Percentiles rank a stretch among this genome's conserved stretches.
Conservation (phyloP, 2,329 filamentous ascomycete genomes). For the Aureobasidium lini region DNA sequence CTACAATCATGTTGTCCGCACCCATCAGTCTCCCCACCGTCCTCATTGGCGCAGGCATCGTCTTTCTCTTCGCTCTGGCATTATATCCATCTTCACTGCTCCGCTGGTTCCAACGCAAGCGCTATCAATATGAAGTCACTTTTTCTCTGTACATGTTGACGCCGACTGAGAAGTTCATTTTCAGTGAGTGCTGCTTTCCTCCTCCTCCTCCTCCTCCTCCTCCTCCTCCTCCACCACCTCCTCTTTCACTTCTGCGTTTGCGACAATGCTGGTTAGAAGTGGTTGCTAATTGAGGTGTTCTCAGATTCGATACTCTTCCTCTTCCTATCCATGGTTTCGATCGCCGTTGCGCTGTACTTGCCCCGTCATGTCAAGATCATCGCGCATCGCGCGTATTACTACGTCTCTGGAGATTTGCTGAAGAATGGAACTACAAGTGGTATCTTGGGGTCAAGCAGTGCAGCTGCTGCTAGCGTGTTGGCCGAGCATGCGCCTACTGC, state of each 20-base stretch:
- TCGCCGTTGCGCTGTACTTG: conserved; percentile 85
- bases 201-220: neutral
- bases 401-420: conserved; percentile 67
- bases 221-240: too few relatives aligned
- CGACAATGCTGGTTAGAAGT: too few relatives aligned
- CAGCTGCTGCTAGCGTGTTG: neutral
- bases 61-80: conserved; percentile 29
- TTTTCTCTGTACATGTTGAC: conserved; percentile 97
- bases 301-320: conserved; percentile 87
- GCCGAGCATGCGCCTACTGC: neutral
- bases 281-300: neutral
- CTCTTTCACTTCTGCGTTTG: too few relatives aligned
- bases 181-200: conserved; percentile 60
- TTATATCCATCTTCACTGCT: conserved; percentile 51
- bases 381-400: conserved; percentile 83
- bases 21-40: conserved; percentile 41
- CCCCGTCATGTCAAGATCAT: conserved; percentile 83
- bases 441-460: neutral
- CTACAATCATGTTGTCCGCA: conserved; percentile 3
- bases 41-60: conserved; percentile 64
- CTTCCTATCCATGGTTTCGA: conserved; percentile 74
- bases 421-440: neutral
- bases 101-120: conserved; percentile 86
- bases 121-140: conserved; percentile 97
- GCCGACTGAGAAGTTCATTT: conserved; percentile 90